Evolutionary conservation across 1,139 yeast genomes (phyloP), one percentile per base, ranked within the genome.

Genomic region (Geotrichum fermentans): DNA sequence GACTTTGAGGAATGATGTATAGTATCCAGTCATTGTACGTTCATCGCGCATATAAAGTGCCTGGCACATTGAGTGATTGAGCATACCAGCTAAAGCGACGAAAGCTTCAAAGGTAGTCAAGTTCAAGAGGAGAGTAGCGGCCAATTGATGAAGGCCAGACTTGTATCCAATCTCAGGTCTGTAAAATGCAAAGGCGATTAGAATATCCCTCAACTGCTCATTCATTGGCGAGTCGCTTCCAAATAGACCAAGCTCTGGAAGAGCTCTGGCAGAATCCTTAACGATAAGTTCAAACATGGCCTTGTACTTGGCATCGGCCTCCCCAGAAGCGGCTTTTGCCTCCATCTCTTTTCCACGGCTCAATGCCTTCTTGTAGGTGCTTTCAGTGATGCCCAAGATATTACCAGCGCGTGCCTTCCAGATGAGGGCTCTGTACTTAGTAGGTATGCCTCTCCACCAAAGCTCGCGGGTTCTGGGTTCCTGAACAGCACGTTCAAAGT

Each of bases 391-490:
- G 3, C 57, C 51, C 36, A 63, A 58, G n/a, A 61, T 56, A 50
- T 70, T 71, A 11, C 78, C 77, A 30, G 75, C 66, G 47, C 71
- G 72, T 42, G 64, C 63, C 54, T 67, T 64, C 90, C 90, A 83
- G 4, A 82, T 68, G 13, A 63, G 63, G 6, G 70, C 64, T 40
- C 90, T 67, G 17, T 73, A 61, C 35, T 62, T 59, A n/a, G 66
- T 51, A 2, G 87, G 83, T 1, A 83, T 64, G 1, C 87, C 87
- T 47, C 85, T 67, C 87, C 88, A 82, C 77, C 83, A 80, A 51
- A 80, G 66, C 49, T 78, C 81, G 47, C 81, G 69, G 6, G 75
- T 68, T 16, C 67, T 58, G 0, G 77, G 67, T 11, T 67, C 58
- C 45, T 65, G 63, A 8, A 75, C 59, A 38, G 68, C 66, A 8